Conservation (phyloP, 805 yeast genomes). For the Teunomyces panamensis region DNA sequence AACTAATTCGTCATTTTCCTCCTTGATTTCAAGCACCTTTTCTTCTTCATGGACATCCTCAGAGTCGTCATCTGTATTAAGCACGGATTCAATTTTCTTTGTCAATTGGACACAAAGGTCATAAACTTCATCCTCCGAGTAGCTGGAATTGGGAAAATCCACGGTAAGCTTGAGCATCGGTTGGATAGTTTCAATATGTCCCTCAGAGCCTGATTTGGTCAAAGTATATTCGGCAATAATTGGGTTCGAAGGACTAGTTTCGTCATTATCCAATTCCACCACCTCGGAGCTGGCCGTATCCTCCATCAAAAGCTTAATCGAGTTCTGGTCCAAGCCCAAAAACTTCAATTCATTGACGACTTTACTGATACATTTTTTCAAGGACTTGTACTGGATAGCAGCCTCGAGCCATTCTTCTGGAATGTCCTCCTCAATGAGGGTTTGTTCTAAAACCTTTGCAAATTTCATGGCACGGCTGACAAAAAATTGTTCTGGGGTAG, state of each 20-base stretch:
- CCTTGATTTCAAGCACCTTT: slow-evolving; percentile 27
- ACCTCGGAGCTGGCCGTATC: slow-evolving; percentile 21
- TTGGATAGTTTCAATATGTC: slow-evolving; percentile 21
- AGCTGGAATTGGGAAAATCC: slow-evolving; percentile 26
- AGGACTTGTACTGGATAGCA: slow-evolving; percentile 69
- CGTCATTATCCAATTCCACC: slow-evolving; percentile 32
- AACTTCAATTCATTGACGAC: slow-evolving; percentile 61
- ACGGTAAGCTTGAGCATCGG: slow-evolving; percentile 40
- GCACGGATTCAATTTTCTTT: slow-evolving; percentile 21
- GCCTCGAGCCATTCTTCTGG: slow-evolving; percentile 67
- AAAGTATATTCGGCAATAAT: slow-evolving; percentile 42
- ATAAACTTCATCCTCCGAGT: slow-evolving; percentile 32
- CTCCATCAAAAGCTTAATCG: slow-evolving; percentile 34
- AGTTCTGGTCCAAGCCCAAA: slow-evolving; percentile 55
- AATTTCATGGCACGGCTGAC: slow-evolving; percentile 55
- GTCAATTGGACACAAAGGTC: slow-evolving; percentile 28
- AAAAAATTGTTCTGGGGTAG: background rate
- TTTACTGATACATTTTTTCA: slow-evolving; percentile 63
- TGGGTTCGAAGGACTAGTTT: slow-evolving; percentile 35
- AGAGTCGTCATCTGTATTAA: slow-evolving; percentile 20
- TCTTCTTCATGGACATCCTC: slow-evolving; percentile 8
- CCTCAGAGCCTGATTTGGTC: slow-evolving; percentile 20
- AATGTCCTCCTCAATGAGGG: slow-evolving; percentile 55
- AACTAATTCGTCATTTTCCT: slow-evolving; percentile 25
- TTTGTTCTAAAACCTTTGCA: slow-evolving; percentile 67